A percentile compares a stretch with the other conserved stretches of the same genome.
Conservation (phyloP, 2,329 filamentous ascomycete species). For the Byssothecium circinans region DNA sequence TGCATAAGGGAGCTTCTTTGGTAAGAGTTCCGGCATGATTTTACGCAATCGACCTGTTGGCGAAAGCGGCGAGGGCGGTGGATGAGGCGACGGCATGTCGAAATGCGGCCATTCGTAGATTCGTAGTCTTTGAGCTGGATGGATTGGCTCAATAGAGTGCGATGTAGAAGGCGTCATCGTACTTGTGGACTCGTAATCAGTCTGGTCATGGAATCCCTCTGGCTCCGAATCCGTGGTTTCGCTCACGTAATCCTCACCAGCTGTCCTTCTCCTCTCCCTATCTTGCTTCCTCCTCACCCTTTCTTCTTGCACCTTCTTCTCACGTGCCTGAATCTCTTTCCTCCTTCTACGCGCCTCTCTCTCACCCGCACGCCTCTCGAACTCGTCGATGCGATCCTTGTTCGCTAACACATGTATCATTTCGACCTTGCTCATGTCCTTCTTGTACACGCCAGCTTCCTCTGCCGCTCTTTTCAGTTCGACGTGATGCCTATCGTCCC, state of each 20-base stretch:
- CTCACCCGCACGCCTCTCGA: conserved; percentile 5
- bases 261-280: conserved; percentile 7
- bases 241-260: conserved; percentile 3
- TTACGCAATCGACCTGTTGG: conserved; percentile 2
- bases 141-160: conserved; percentile 2
- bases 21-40: conserved; percentile 9
- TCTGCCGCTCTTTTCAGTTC: conserved; percentile 23
- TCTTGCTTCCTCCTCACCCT: conserved; percentile 10
- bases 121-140: conserved; percentile 20
- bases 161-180: conserved; percentile 15
- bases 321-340: conserved; percentile 10
- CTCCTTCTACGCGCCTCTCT: conserved; percentile 13
- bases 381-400: conserved; percentile 14
- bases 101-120: conserved; percentile 33
- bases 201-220: conserved; percentile 19
- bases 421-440: conserved; percentile 35
- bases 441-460: conserved; percentile 24
- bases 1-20: conserved; percentile 23
- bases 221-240: conserved; percentile 5
- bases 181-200: conserved; percentile 5
- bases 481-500: conserved; percentile 27
- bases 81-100: conserved; percentile 10
- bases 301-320: conserved; percentile 13
- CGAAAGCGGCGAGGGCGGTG: conserved; percentile 1
- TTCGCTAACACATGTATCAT: conserved; percentile 28